Conservation (phyloP, 495 filamentous ascomycete genomes). For the Bathelium albidoporum region DNA sequence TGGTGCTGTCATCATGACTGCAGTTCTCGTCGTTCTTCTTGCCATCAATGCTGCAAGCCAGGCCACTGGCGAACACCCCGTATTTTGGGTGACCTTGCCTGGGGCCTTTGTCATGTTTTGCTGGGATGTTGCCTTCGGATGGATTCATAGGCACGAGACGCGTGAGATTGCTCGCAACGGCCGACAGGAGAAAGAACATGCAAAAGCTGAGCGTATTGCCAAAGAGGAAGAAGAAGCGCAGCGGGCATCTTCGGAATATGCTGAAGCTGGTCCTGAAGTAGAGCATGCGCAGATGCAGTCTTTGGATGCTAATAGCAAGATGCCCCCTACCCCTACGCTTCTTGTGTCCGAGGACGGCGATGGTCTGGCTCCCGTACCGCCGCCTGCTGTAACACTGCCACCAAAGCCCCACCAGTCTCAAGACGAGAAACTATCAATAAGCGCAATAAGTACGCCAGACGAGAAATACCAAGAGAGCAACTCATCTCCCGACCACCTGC, state of each 20-base stretch:
- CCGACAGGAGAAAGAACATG: slow-evolving; percentile 39
- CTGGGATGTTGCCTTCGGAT: slow-evolving; percentile 50
- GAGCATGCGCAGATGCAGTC: not conserved
- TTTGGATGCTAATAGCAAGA: not conserved
- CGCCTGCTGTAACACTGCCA: not conserved
- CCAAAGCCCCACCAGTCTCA: not conserved
- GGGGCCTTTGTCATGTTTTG: slow-evolving; percentile 53
- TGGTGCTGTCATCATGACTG: slow-evolving; percentile 50
- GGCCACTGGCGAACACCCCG: slow-evolving; percentile 35
- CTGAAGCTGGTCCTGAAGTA: slow-evolving; percentile 1
- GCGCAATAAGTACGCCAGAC: slow-evolving; percentile 13
- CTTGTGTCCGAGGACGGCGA: not conserved
- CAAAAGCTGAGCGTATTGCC: slow-evolving; percentile 30
- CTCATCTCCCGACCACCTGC: not conserved
- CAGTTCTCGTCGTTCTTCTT: slow-evolving; percentile 48
- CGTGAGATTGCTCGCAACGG: slow-evolving; percentile 48
- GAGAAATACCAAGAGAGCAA: slow-evolving; percentile 12
- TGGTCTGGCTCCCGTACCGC: not conserved
- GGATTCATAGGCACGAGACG: slow-evolving; percentile 47
- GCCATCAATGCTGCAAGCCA: slow-evolving; percentile 47
- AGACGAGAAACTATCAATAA: not conserved
- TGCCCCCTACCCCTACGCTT: not conserved
- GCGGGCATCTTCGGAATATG: slow-evolving; percentile 6
- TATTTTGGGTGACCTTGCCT: slow-evolving; percentile 53
- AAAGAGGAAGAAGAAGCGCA: slow-evolving; percentile 16